Percentiles rank a stretch among this genome's conserved stretches.
phyloP scores from a whole-genome alignment of 352 stramenopile genomes.

The Blastocystis sp. region DNA sequence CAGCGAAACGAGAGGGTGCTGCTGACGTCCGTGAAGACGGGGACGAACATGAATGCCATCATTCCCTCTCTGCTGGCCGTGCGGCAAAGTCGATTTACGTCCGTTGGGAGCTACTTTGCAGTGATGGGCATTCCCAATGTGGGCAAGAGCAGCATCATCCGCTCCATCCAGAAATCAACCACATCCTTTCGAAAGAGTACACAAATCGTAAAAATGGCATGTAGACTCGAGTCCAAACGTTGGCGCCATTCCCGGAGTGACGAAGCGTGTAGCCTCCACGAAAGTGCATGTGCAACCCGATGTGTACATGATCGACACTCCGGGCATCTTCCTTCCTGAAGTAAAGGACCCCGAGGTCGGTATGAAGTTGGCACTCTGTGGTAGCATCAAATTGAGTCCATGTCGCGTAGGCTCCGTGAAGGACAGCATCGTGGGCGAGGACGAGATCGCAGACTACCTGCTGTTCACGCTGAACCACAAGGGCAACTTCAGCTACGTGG shows the following conservation, averaged over 20 bases:
- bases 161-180: conserved; percentile 45
- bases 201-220: not conserved
- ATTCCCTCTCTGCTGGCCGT: conserved; percentile 35
- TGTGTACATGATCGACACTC: conserved; percentile 83
- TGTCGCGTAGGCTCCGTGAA: conserved; percentile 77
- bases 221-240: conserved; percentile 78
- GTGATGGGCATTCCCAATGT: conserved; percentile 84
- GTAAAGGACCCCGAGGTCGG: conserved; percentile 79
- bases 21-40: conserved; percentile 39
- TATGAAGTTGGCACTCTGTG: conserved; percentile 79
- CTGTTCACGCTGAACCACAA: conserved; percentile 81
- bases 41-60: conserved; percentile 59
- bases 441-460: conserved; percentile 84
- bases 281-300: conserved; percentile 77
- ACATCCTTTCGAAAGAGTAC: conserved; percentile 39
- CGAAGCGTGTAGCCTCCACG: conserved; percentile 82
- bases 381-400: not conserved
- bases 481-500: conserved; percentile 79
- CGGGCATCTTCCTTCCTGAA: conserved; percentile 82
- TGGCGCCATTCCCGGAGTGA: conserved; percentile 80
- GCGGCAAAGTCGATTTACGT: conserved; percentile 17
- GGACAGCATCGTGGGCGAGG: conserved; percentile 80
- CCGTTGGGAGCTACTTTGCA: conserved; percentile 69
- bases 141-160: conserved; percentile 84
- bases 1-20: conserved; percentile 13